These are phyloP conservation scores for Polysphondylium violaceum DNA, from an alignment of 78 protist genomes.

Conservation along the genomic window DNA sequence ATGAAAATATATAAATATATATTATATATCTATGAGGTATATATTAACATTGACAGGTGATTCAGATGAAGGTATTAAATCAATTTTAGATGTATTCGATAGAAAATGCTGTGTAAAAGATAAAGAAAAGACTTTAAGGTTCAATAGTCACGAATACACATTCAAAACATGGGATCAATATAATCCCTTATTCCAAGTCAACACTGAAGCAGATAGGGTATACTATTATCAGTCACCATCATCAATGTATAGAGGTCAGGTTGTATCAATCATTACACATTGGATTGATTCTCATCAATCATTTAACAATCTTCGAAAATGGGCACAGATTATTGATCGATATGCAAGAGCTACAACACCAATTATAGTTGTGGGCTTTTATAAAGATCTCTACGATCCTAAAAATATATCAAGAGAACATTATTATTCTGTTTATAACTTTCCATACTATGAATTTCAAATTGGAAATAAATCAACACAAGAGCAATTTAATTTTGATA, in stretches of 20 bases:
- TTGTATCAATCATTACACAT: background rate
- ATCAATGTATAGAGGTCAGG: background rate
- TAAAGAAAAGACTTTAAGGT: background rate
- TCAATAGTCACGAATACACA: background rate
- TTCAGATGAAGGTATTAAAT: background rate
- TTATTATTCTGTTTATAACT: background rate
- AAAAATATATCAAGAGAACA: background rate
- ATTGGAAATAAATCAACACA: background rate
- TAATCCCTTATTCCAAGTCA: background rate
- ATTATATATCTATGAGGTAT: too few species aligned
- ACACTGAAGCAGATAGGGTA: background rate
- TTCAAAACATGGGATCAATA: background rate
- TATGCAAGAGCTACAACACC: background rate
- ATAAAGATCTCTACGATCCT: background rate
- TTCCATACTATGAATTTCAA: background rate
- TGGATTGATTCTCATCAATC: background rate
- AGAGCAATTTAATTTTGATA: background rate
- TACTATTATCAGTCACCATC: background rate
- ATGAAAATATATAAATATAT: too few species aligned
- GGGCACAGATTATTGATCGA: background rate
- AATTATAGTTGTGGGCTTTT: background rate
- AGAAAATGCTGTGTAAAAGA: too few species aligned
- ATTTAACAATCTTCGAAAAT: background rate
- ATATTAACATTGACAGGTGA: background rate
- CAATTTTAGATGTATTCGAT: background rate